Base-by-base conservation (phyloP, 2,329 filamentous ascomycete genomes). In the Colletotrichum sp. region DNA sequence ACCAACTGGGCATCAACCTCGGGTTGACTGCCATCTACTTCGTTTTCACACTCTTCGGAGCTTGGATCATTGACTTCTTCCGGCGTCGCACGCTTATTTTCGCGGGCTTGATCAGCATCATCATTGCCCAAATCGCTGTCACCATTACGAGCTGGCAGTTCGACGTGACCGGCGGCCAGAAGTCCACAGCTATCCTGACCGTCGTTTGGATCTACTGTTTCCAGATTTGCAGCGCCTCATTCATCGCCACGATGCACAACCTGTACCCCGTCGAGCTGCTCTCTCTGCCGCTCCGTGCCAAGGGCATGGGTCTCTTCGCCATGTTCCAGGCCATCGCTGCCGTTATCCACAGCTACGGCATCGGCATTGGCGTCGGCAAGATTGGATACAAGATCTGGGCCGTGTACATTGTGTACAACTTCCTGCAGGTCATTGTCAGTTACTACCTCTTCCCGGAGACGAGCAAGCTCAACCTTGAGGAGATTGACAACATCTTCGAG, bases 401-500 rank as follows among this genome's bases (percentile, higher is more conserved):
- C 66, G 83, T 90, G 30, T 90, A 89, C 71, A 87, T 89, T 55
- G 85, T 82, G 32, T 89, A 89, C 79, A 90, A 89, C 79, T 80
- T 81, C 5, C 63, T 87, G n/a, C 87, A 88, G 79, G 80, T 90
- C n/a, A 78, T 85, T 5, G 78, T 85, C 9, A 84, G 84, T 1
- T 90, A 88, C 77, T 89, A 89, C 68, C 83, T 89, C 76, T 91
- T 90, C 79, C 89, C 88, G 0, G 89, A 90, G 79, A 90, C 88
- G 13, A 86, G 86, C 60, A 84, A 84, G 25, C 80, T 89, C 44
- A 86, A 84, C 27, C 83, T 91, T 59, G 90, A 91, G 80, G 89
- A 91, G 81, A 91, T 91, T 67, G 89, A 91, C 78, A 87, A 87
- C 59, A 90, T 92, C 71, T 92, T 92, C 74, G 76, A 77, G 68